phyloP scores from a whole-genome alignment of 2,329 filamentous ascomycete genomes.

The Paecilomyces sp. region DNA sequence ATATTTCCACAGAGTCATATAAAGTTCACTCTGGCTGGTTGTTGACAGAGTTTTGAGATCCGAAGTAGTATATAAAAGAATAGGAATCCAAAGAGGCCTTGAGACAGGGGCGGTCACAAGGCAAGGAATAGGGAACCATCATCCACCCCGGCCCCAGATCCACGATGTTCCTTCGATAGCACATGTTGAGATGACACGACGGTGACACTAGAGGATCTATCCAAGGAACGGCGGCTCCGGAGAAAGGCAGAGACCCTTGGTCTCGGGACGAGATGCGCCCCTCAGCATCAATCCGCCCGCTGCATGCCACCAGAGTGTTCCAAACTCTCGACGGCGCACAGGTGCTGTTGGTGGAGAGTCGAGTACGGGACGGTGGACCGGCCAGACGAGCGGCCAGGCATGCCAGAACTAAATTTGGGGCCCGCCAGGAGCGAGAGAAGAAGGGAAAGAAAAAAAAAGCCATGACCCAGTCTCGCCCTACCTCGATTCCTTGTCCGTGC shows the following conservation, averaged over 20 bases:
- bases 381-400: background rate
- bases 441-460: background rate
- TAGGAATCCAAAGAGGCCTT: slow-evolving; percentile 6
- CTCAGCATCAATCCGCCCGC: background rate
- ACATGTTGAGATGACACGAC: slow-evolving; percentile 32
- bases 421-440: background rate
- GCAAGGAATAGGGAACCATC: slow-evolving; percentile 19
- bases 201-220: slow-evolving; percentile 28
- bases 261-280: slow-evolving; percentile 6
- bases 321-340: background rate
- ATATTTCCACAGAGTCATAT: background rate
- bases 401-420: slow-evolving; percentile 1
- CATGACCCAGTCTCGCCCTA: background rate
- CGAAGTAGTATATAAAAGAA: background rate
- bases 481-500: background rate
- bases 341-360: background rate
- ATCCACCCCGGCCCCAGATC: slow-evolving; percentile 28
- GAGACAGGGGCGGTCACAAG: slow-evolving; percentile 1
- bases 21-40: background rate
- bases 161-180: slow-evolving; percentile 22
- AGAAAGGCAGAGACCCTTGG: slow-evolving; percentile 7
- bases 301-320: background rate
- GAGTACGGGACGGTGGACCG: background rate
- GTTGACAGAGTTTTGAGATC: background rate
- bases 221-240: slow-evolving; percentile 1